Base-by-base conservation (phyloP, 2,329 filamentous ascomycete species). In the Trichoderma sp. region DNA sequence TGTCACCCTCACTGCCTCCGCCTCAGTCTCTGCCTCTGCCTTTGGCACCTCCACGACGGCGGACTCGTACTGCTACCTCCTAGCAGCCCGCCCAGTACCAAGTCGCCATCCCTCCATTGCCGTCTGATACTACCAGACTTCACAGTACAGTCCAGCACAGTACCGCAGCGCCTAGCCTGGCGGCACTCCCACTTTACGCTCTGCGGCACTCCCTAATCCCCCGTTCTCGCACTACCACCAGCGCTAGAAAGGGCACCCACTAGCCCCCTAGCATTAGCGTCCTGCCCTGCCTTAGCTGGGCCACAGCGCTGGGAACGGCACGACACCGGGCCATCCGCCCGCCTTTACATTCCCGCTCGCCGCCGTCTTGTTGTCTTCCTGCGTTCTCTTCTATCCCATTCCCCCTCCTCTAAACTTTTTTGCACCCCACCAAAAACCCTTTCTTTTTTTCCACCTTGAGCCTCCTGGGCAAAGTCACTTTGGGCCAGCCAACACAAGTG, bases 311-410 rank as follows among this genome's bases (percentile, higher is more conserved):
- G 77, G 76, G 76, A 78, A 74, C 76, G 77, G 75, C 77, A 76
- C 77, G 76, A 78, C 76, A 76, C 76, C 76, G 76, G 76, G 70
- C 77, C 74, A 78, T 76, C 77, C 76, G 76, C 73, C 77, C 75
- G 71, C 70, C 74, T 74, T 75, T 76, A 73, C 77, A 76, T 77
- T 78, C 77, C 77, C 76, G 76, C 71, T 70, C 67, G 64, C 69
- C 59, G 69, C 67, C 67, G 61, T 67, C 57, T 59, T 64, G 42
- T 68, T 32, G 52, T 58, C 57, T 67, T 68, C 53, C 37, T 65
- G 39, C 67, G 65, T 69, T 57, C 64, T 67, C 67, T 56, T 69
- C 57, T 50, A 61, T 48, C 63, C 63, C 57, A 45, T 50, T 56
- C 52, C 67, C 67, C 67, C 66, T 64, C 66, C 59, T 64, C 64